Percentiles rank a stretch among this genome's conserved stretches.
Evolutionary conservation across 169 alveolate genomes (phyloP).

Genomic region (Plasmodium gonderi): DNA sequence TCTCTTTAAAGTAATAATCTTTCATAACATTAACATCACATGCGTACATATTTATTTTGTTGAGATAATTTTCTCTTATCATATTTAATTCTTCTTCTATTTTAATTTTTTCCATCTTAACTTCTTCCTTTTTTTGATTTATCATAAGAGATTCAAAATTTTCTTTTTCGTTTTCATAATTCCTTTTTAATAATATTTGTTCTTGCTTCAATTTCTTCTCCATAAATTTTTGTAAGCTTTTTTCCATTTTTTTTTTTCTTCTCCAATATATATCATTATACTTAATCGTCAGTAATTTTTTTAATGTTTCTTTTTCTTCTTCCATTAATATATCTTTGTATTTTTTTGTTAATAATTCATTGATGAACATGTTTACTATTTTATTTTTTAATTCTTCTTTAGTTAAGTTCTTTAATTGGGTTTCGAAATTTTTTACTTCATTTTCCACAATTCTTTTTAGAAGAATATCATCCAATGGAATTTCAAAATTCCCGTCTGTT

Average conservation of each 20-base stretch:
- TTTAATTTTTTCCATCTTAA: constrained; percentile 38
- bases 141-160: constrained; percentile 3
- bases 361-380: constrained; percentile 22
- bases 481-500: background rate
- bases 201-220: constrained; percentile 26
- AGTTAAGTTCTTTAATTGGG: background rate
- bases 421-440: constrained; percentile 9
- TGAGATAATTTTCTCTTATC: constrained; percentile 39
- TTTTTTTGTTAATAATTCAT: constrained; percentile 21
- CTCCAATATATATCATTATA: constrained; percentile 32
- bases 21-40: constrained; percentile 43
- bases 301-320: constrained; percentile 55
- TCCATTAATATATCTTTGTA: constrained; percentile 54
- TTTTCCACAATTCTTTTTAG: constrained; percentile 5
- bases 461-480: background rate
- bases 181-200: constrained; percentile 33
- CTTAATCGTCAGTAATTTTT: constrained; percentile 25
- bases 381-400: constrained; percentile 45
- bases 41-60: constrained; percentile 57
- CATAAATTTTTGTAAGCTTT: constrained; percentile 15
- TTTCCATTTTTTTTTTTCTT: constrained; percentile 47
- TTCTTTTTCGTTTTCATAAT: constrained; percentile 51
- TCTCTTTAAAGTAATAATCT: constrained; percentile 6
- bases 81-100: constrained; percentile 3
- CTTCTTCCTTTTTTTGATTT: constrained; percentile 23